Evolutionary conservation across 208 protist species (phyloP).

Genomic region (Acanthamoeba pearcei): DNA sequence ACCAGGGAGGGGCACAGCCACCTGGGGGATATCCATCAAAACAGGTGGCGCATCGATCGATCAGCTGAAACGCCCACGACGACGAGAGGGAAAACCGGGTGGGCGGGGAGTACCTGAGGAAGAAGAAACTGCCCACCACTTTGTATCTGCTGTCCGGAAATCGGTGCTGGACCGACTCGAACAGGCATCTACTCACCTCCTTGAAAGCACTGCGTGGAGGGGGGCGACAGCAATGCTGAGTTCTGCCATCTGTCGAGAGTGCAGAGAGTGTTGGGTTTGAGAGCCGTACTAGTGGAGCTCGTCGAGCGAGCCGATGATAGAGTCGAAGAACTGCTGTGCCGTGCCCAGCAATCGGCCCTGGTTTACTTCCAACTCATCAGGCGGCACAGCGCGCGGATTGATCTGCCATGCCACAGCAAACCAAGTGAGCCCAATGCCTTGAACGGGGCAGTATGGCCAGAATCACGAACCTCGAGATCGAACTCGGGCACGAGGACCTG

Average conservation of each 20-base stretch:
- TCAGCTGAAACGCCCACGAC: neutral
- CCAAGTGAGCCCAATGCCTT: neutral
- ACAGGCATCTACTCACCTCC: slow-evolving; percentile 58
- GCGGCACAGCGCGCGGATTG: neutral
- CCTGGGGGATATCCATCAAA: neutral
- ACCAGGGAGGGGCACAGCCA: slow-evolving; percentile 63
- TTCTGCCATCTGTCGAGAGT: neutral
- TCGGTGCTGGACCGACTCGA: slow-evolving; percentile 43
- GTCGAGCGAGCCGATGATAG: slow-evolving; percentile 7
- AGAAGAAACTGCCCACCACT: slow-evolving; percentile 85
- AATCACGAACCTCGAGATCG: slow-evolving; percentile 26
- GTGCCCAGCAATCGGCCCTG: slow-evolving; percentile 1
- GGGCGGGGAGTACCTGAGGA: slow-evolving; percentile 77
- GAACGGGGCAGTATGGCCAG: neutral
- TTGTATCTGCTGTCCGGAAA: slow-evolving; percentile 83
- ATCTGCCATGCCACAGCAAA: neutral
- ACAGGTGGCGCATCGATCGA: neutral
- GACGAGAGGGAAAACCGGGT: slow-evolving; percentile 33
- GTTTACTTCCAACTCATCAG: neutral
- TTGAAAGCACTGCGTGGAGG: slow-evolving; percentile 23
- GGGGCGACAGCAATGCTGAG: neutral
- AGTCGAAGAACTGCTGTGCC: slow-evolving; percentile 42
- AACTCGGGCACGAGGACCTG: slow-evolving; percentile 59
- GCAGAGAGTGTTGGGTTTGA: neutral
- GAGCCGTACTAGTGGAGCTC: neutral